Conservation (phyloP, 2,329 filamentous ascomycete species). For the Ascochyta fabae region DNA sequence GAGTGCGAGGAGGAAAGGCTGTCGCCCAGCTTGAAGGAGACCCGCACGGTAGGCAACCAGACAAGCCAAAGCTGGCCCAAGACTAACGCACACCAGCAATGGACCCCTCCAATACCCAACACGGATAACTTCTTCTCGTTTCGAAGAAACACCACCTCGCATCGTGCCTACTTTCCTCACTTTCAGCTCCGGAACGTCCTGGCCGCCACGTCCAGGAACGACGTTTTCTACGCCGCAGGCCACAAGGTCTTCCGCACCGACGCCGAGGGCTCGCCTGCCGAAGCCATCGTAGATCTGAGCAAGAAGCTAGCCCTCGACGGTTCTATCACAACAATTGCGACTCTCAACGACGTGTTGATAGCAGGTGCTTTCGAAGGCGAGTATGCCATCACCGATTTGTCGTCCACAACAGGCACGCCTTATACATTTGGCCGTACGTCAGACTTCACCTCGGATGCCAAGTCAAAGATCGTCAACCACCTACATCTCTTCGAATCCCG, state of each 20-base stretch:
- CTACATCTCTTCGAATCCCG: conserved; percentile 60
- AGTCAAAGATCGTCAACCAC: conserved; percentile 65
- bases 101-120: conserved; percentile 39
- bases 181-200: conserved; percentile 67
- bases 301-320: conserved; percentile 47
- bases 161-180: conserved; percentile 60
- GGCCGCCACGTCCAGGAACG: conserved; percentile 60
- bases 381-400: conserved; percentile 58
- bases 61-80: background rate
- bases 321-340: conserved; percentile 61
- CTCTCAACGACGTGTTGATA: conserved; percentile 57
- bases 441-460: conserved; percentile 54
- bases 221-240: conserved; percentile 60
- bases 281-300: conserved; percentile 58
- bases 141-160: conserved; percentile 56
- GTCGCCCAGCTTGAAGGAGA: conserved; percentile 21
- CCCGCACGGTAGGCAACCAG: conserved; percentile 27
- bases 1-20: conserved; percentile 32
- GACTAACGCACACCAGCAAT: conserved; percentile 15
- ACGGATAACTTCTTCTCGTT: conserved; percentile 57
- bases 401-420: conserved; percentile 43
- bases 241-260: conserved; percentile 59
- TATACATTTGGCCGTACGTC: conserved; percentile 57
- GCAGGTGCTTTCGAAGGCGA: conserved; percentile 65
- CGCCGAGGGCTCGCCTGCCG: conserved; percentile 51